Evolutionary conservation across 2,329 filamentous ascomycete species (phyloP).

Genomic region (Helotiales sp.): DNA sequence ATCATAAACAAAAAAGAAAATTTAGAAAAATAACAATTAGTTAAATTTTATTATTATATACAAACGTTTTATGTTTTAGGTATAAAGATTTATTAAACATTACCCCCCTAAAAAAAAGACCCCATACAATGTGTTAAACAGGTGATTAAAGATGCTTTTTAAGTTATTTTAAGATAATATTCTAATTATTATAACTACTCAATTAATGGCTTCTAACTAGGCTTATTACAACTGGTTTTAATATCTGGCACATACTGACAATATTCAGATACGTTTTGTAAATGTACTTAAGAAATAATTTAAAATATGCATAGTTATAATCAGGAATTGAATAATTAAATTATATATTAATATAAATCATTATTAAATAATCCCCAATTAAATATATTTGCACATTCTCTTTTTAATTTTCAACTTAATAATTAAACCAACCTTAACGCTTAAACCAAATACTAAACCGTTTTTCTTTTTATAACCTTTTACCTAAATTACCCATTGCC

Average conservation of each 20-base stretch:
- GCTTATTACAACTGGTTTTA: neutral
- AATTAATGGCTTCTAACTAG: neutral
- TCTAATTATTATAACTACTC: neutral
- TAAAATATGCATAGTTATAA: slow-evolving; percentile 22
- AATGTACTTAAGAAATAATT: slow-evolving; percentile 22
- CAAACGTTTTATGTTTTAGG: too few species aligned
- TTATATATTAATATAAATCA: slow-evolving; percentile 19
- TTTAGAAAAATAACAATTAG: neutral
- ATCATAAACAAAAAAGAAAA: neutral
- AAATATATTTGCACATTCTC: slow-evolving; percentile 19
- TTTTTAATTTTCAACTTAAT: slow-evolving; percentile 18
- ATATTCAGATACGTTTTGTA: slow-evolving; percentile 14
- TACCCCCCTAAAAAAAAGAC: too few species aligned
- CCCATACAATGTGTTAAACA: neutral
- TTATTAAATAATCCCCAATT: slow-evolving; percentile 14
- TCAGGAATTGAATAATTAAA: slow-evolving; percentile 23
- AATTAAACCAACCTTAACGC: neutral
- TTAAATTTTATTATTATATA: neutral
- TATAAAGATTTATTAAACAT: too few species aligned
- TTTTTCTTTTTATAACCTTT: neutral
- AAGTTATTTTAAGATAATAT: neutral
- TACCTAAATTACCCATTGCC: neutral
- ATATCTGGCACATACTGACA: slow-evolving; percentile 17
- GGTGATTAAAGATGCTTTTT: neutral
- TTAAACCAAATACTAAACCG: neutral